Percentiles rank a stretch among this genome's conserved stretches.
These are phyloP conservation scores for Didymella lethalis DNA, from an alignment of 2,329 filamentous ascomycete genomes.

Conservation along the genomic window DNA sequence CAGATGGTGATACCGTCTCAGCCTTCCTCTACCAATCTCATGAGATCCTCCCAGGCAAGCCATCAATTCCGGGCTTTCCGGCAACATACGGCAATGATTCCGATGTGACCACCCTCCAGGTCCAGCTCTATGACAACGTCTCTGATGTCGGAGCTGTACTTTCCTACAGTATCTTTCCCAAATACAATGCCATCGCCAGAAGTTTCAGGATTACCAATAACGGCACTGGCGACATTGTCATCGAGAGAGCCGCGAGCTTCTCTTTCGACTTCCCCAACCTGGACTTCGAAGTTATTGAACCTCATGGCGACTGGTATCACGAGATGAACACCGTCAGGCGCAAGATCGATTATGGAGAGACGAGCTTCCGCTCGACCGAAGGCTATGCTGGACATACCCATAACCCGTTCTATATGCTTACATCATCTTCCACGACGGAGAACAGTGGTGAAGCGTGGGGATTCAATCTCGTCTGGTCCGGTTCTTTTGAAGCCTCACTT, in stretches of 20 bases:
- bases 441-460: slow-evolving; percentile 68
- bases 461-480: slow-evolving; percentile 70
- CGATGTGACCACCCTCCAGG: slow-evolving; percentile 66
- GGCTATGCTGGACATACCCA: slow-evolving; percentile 71
- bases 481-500: slow-evolving; percentile 68
- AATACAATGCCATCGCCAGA: slow-evolving; percentile 67
- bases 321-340: slow-evolving; percentile 65
- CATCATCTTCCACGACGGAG: slow-evolving; percentile 66
- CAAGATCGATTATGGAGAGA: slow-evolving; percentile 63
- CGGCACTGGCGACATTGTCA: slow-evolving; percentile 60
- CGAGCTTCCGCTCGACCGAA: slow-evolving; percentile 66
- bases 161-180: slow-evolving; percentile 69
- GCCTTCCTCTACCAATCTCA: slow-evolving; percentile 67
- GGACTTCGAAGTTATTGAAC: slow-evolving; percentile 68
- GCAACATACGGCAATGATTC: slow-evolving; percentile 64
- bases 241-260: slow-evolving; percentile 67
- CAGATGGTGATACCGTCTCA: slow-evolving; percentile 66
- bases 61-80: slow-evolving; percentile 63
- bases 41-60: slow-evolving; percentile 64
- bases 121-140: slow-evolving; percentile 66
- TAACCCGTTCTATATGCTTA: slow-evolving; percentile 69
- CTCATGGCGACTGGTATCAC: slow-evolving; percentile 69
- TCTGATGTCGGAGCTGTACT: slow-evolving; percentile 66
- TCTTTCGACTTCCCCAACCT: slow-evolving; percentile 68
- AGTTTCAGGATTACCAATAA: slow-evolving; percentile 70